phyloP scores from a whole-genome alignment of 768 basidiomycete species.

The Amanita brunnescens region DNA sequence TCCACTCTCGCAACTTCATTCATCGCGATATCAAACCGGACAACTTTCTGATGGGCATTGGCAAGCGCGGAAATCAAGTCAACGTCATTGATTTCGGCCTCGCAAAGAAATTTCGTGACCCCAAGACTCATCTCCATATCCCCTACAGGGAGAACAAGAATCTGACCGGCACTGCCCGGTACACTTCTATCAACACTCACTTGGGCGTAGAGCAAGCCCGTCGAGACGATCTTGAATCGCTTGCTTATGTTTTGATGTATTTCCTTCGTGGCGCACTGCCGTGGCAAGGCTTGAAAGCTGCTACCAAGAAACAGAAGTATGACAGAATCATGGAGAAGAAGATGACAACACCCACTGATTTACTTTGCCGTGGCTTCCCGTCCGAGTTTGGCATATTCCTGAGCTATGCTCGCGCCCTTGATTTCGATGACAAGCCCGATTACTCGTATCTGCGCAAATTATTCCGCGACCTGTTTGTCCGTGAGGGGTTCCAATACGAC shows the following conservation, averaged over 20 bases:
- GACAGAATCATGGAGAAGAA: slow-evolving; percentile 99
- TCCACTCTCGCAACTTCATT: slow-evolving; percentile 98
- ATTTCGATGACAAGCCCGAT: slow-evolving; percentile 99
- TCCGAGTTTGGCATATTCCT: slow-evolving; percentile 99
- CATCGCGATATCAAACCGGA: slow-evolving; percentile 99
- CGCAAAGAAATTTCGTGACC: slow-evolving; percentile 99
- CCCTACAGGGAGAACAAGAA: slow-evolving; percentile 99
- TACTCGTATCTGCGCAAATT: slow-evolving; percentile 99
- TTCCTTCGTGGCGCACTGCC: slow-evolving; percentile 97
- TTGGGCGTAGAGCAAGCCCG: slow-evolving; percentile 97
- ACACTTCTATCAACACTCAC: slow-evolving; percentile 99
- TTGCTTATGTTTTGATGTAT: slow-evolving; percentile 99
- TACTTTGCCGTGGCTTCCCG: slow-evolving; percentile 98
- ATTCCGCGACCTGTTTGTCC: slow-evolving; percentile 96
- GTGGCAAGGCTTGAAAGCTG: slow-evolving; percentile 99
- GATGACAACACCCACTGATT: slow-evolving; percentile 97
- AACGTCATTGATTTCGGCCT: slow-evolving; percentile 98
- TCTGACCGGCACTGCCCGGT: slow-evolving; percentile 95
- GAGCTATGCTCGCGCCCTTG: slow-evolving; percentile 97
- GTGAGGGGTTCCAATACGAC: slow-evolving; percentile 98
- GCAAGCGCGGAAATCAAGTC: slow-evolving; percentile 99
- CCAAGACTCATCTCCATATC: slow-evolving; percentile 99
- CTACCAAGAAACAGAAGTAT: slow-evolving; percentile 99
- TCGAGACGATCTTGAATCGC: slow-evolving; percentile 95
- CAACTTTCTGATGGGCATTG: slow-evolving; percentile 99